These are phyloP conservation scores for Mariannaea elegans DNA, from an alignment of 2,329 filamentous ascomycete species.

Conservation along the genomic window DNA sequence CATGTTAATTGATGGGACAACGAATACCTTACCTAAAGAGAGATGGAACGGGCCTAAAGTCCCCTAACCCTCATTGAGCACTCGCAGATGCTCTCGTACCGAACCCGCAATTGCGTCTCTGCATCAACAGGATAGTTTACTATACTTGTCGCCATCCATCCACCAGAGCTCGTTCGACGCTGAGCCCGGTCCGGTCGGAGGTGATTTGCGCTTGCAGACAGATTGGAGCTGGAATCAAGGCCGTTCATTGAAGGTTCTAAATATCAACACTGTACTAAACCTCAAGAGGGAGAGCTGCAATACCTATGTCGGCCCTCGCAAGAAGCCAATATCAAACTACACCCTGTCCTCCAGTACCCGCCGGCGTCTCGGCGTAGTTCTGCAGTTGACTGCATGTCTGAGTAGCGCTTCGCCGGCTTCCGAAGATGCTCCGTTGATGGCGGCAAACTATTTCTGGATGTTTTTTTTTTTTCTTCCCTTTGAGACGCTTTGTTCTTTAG, in stretches of 20 bases:
- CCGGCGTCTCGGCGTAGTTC: neutral
- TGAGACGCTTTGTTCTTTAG: slow-evolving; percentile 11
- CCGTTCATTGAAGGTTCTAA: slow-evolving; percentile 16
- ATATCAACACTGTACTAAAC: slow-evolving; percentile 7
- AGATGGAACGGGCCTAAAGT: slow-evolving; percentile 7
- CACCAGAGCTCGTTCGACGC: slow-evolving; percentile 5
- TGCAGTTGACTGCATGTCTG: slow-evolving; percentile 9
- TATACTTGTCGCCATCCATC: neutral
- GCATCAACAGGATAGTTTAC: neutral
- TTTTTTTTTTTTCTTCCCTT: slow-evolving; percentile 6
- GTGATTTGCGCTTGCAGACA: slow-evolving; percentile 16
- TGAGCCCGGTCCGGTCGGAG: slow-evolving; percentile 23
- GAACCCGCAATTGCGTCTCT: slow-evolving; percentile 9
- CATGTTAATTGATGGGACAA: slow-evolving; percentile 7
- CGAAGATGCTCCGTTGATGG: slow-evolving; percentile 41
- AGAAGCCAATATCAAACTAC: slow-evolving; percentile 1
- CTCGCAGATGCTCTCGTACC: slow-evolving; percentile 12
- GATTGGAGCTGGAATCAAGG: slow-evolving; percentile 19
- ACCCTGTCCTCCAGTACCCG: slow-evolving; percentile 8
- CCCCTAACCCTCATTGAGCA: slow-evolving; percentile 20
- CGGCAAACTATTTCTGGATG: slow-evolving; percentile 25
- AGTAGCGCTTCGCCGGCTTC: slow-evolving; percentile 23
- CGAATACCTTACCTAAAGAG: slow-evolving; percentile 13
- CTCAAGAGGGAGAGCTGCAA: slow-evolving; percentile 9
- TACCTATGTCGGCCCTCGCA: neutral